Conservation (phyloP, 2,329 filamentous ascomycete genomes). For the Fusarium sp. region DNA sequence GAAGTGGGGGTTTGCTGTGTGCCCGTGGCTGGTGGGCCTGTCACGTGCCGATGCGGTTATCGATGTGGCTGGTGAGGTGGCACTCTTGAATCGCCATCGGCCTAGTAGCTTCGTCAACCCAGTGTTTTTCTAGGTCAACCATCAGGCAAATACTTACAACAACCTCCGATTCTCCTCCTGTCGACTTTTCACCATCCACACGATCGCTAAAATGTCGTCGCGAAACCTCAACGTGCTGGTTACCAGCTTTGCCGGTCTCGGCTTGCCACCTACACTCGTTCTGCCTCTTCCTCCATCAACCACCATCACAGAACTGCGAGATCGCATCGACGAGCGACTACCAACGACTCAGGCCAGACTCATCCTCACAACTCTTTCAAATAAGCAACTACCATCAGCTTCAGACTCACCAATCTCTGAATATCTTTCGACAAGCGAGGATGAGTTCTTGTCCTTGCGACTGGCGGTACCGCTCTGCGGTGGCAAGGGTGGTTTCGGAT, state of each 20-base stretch:
- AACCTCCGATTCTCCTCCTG: background rate
- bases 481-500: conserved; percentile 98
- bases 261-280: conserved; percentile 83
- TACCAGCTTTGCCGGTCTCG: conserved; percentile 84
- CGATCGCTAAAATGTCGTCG: conserved; percentile 61
- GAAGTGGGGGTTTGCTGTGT: conserved; percentile 47
- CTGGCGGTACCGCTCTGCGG: conserved; percentile 84
- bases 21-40: conserved; percentile 41
- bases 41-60: conserved; percentile 51
- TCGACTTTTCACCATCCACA: background rate
- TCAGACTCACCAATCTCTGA: conserved; percentile 69
- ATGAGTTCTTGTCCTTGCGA: conserved; percentile 84
- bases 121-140: conserved; percentile 5
- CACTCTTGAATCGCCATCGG: conserved; percentile 17
- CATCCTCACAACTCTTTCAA: conserved; percentile 84
- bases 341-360: conserved; percentile 71
- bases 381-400: conserved; percentile 72
- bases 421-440: conserved; percentile 67
- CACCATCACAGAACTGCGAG: conserved; percentile 75
- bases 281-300: conserved; percentile 77
- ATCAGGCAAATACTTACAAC: conserved; percentile 23
- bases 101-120: background rate
- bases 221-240: conserved; percentile 83
- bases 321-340: conserved; percentile 70
- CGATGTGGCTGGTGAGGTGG: conserved; percentile 32